phyloP scores from a whole-genome alignment of 805 yeast species.

The Candida coleopterorum region DNA sequence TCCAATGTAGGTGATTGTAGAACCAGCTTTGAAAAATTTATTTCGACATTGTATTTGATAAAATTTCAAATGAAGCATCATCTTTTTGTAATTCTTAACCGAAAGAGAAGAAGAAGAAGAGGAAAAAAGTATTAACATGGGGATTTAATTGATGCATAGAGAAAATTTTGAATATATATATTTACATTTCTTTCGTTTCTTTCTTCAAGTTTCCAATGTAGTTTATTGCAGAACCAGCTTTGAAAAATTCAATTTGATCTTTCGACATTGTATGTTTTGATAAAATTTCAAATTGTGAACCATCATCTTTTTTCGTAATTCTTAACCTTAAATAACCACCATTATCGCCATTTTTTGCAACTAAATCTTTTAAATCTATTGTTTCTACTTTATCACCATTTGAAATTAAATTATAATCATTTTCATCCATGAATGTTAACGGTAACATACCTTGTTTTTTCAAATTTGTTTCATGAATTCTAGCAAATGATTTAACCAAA shows the following conservation, averaged over 20 bases:
- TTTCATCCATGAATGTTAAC: constrained; percentile 82
- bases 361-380: constrained; percentile 65
- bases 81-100: too few species aligned
- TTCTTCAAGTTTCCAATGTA: constrained; percentile 41
- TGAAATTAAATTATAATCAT: constrained; percentile 76
- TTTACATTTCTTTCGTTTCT: background rate
- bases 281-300: constrained; percentile 62
- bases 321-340: constrained; percentile 74
- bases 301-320: constrained; percentile 69
- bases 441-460: constrained; percentile 99
- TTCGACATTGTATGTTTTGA: constrained; percentile 95
- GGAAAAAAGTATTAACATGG: constrained; percentile 20
- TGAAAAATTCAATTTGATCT: constrained; percentile 94
- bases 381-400: constrained; percentile 80
- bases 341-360: constrained; percentile 77
- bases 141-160: constrained; percentile 7
- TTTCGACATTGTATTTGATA: too few species aligned
- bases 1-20: background rate
- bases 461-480: constrained; percentile 96
- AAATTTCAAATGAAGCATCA: too few species aligned
- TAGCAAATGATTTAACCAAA: constrained; percentile 91
- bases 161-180: background rate
- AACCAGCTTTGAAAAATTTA: background rate
- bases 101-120: constrained; percentile 37
- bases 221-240: constrained; percentile 96